Base-by-base conservation (phyloP, 148 eudicot genomes). In the Rhododendron ferrugineum region DNA sequence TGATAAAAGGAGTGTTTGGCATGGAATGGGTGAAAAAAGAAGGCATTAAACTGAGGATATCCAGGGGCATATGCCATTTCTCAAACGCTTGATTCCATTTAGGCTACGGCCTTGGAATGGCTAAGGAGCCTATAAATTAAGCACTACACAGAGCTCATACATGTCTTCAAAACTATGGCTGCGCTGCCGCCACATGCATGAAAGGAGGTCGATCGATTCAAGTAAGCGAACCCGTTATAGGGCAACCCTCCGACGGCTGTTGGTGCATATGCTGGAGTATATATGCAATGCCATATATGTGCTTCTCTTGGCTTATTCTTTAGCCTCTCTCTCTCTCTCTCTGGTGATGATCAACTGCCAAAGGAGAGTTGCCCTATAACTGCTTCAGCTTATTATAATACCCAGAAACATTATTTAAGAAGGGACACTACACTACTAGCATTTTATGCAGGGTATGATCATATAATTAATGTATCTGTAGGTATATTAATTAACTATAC, bases 301-400 rank as follows among this genome's bases (percentile, higher is more conserved):
- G 37, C 74, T 68, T 68, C 37, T 28, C 74, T 28, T 28, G 36
- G 74, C 74, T 68, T 66, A 3, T n/a, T 77, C 23, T 32, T 3
- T 3, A n/a, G 23, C 22, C 13, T 2, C 8, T n/a, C n/a, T n/a
- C n/a, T n/a, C n/a, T n/a, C n/a, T n/a, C n/a, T n/a, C n/a, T 44
- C n/a, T 22, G 37, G 26, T 5, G 20, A 11, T 36, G 28, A 11
- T 23, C 76, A 80, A 85, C 89, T 84, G 91, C 93, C 93, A 92
- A 90, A 90, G 93, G 93, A 90, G 93, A 90, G 93, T 92, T 92
- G 93, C 91, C 93, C 92, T 90, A 20, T 28, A 58, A 89, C 90
- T 87, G 89, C 80, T 88, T 85, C 66, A 54, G 83, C 93, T 90
- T 92, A 84, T 58, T 37, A 49, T 7, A 40, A 40, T 40, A 40